Conservation (phyloP, 148 eudicot genomes). For the Beta vulgaris region DNA sequence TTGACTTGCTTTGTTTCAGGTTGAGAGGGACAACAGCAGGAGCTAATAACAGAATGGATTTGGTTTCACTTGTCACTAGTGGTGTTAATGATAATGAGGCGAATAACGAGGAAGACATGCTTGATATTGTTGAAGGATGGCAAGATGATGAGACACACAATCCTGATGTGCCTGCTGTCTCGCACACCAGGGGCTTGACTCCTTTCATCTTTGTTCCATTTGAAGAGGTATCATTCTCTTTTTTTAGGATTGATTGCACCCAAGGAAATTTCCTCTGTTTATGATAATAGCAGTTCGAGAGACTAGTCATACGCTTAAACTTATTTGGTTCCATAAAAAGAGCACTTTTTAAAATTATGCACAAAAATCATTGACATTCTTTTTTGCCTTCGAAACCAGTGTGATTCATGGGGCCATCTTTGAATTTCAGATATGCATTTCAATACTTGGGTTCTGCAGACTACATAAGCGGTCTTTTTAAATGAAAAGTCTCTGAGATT, state of each 20-base stretch:
- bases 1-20: constrained; percentile 34
- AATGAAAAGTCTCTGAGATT: too few relatives aligned
- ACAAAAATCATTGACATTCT: too few relatives aligned
- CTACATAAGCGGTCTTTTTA: too few relatives aligned
- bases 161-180: constrained; percentile 90
- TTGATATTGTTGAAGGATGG: constrained; percentile 85
- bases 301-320: background rate
- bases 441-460: too few relatives aligned
- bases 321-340: background rate
- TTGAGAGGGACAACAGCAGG: constrained; percentile 81
- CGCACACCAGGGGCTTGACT: constrained; percentile 77
- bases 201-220: constrained; percentile 91
- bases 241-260: background rate
- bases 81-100: constrained; percentile 74
- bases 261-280: background rate
- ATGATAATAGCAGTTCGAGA: background rate
- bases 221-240: constrained; percentile 61
- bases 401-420: too few relatives aligned
- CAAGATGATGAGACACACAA: constrained; percentile 89
- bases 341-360: background rate
- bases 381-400: too few relatives aligned
- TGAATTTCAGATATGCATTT: too few relatives aligned
- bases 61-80: constrained; percentile 70
- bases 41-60: constrained; percentile 94
- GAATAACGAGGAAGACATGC: constrained; percentile 58